Evolutionary conservation across 1,139 yeast species (phyloP).

Genomic region (Magnusiomyces ingens): DNA sequence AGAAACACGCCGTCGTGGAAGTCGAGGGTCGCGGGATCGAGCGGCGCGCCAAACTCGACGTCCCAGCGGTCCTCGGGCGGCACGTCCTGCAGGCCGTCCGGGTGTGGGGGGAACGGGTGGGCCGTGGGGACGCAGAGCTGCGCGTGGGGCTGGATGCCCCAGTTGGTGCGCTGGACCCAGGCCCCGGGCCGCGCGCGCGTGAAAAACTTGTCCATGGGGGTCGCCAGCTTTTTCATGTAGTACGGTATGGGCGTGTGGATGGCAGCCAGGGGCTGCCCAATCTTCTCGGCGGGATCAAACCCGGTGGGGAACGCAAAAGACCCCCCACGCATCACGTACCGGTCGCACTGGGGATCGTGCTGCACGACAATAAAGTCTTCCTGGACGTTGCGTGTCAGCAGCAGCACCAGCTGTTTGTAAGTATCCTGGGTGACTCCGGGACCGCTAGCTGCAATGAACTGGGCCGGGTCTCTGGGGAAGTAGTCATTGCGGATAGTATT

Average conservation of each 20-base stretch:
- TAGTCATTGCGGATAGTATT: slow-evolving; percentile 41
- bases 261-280: slow-evolving; percentile 34
- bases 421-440: slow-evolving; percentile 17
- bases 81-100: too few species aligned
- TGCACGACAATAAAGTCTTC: slow-evolving; percentile 60
- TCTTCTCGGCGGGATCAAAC: slow-evolving; percentile 54
- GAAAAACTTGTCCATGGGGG: slow-evolving; percentile 59
- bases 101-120: slow-evolving; percentile 42
- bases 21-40: slow-evolving; percentile 43
- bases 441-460: too few species aligned
- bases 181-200: slow-evolving; percentile 44
- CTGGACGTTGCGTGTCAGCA: slow-evolving; percentile 47
- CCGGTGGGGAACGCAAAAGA: slow-evolving; percentile 70
- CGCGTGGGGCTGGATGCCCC: slow-evolving; percentile 53
- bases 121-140: slow-evolving; percentile 25
- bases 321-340: slow-evolving; percentile 59
- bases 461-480: slow-evolving; percentile 31
- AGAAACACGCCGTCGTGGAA: slow-evolving; percentile 46
- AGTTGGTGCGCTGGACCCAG: slow-evolving; percentile 54
- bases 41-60: slow-evolving; percentile 20
- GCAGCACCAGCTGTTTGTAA: slow-evolving; percentile 32
- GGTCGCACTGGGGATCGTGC: slow-evolving; percentile 48
- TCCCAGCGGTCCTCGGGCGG: slow-evolving; percentile 29
- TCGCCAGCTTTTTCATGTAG: slow-evolving; percentile 47
- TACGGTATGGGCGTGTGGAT: slow-evolving; percentile 65